phyloP scores from a whole-genome alignment of 306 rosid genomes.

The Gynostemma pentaphyllum region DNA sequence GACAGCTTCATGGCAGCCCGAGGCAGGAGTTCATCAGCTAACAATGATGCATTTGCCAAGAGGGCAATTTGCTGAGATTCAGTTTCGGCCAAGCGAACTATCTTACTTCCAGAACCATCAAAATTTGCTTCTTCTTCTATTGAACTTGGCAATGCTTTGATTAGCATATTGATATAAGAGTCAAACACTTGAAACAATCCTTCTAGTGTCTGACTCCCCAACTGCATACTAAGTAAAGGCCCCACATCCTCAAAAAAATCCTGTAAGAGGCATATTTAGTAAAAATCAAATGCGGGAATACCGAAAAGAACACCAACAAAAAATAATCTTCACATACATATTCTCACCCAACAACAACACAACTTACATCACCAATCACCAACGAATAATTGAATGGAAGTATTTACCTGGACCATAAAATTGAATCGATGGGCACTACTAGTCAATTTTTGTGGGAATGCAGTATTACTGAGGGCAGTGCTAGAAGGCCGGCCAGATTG shows the following conservation, averaged over 20 bases:
- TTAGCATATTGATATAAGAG: conserved; percentile 64
- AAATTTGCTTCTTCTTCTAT: conserved; percentile 87
- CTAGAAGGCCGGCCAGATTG: conserved; percentile 59
- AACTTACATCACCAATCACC: background rate
- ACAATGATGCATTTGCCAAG: conserved; percentile 90
- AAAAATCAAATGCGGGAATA: conserved; percentile 8
- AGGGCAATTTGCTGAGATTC: conserved; percentile 96
- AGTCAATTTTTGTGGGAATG: conserved; percentile 81
- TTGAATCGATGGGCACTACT: conserved; percentile 97
- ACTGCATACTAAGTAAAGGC: conserved; percentile 94
- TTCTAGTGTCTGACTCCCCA: conserved; percentile 93
- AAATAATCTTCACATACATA: background rate
- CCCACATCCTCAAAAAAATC: conserved; percentile 98
- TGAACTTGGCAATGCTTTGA: conserved; percentile 84
- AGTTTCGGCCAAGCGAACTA: conserved; percentile 82
- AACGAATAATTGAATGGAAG: conserved; percentile 6
- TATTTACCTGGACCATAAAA: conserved; percentile 95
- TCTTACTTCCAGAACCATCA: conserved; percentile 75
- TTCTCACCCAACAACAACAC: background rate
- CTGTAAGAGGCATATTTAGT: conserved; percentile 35
- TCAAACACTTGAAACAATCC: conserved; percentile 87
- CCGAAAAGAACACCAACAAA: background rate
- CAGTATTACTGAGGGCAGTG: conserved; percentile 26
- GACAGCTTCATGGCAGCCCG: conserved; percentile 96
- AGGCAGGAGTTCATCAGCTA: conserved; percentile 90